A percentile compares a stretch with the other conserved stretches of the same genome.
Conservation (phyloP, 768 basidiomycete species). For the Flagelloscypha sp. region DNA sequence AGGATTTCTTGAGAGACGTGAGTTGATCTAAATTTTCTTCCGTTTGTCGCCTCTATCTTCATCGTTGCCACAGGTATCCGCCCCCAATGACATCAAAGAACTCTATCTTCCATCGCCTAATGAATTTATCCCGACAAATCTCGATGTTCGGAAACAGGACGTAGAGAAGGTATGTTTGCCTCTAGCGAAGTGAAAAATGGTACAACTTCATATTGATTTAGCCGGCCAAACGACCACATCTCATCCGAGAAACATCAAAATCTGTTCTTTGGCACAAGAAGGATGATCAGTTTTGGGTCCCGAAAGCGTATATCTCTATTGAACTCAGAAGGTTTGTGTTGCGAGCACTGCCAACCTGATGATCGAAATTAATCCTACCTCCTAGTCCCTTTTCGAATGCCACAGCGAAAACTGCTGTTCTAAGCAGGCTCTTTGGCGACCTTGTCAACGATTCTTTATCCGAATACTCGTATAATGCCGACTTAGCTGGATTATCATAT, state of each 20-base stretch:
- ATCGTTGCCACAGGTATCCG: slow-evolving; percentile 42
- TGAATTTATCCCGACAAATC: slow-evolving; percentile 80
- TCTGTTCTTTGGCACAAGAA: slow-evolving; percentile 93
- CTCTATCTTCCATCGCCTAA: slow-evolving; percentile 80
- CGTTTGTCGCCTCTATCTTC: slow-evolving; percentile 1
- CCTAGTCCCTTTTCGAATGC: slow-evolving; percentile 48
- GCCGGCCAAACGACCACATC: slow-evolving; percentile 67
- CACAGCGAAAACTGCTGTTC: slow-evolving; percentile 61
- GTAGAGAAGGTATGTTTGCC: slow-evolving; percentile 44
- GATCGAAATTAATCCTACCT: slow-evolving; percentile 3
- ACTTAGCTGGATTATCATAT: slow-evolving; percentile 82
- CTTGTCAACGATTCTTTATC: slow-evolving; percentile 83
- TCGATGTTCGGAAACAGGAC: slow-evolving; percentile 74
- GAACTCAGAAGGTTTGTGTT: slow-evolving; percentile 60
- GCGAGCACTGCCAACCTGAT: background rate
- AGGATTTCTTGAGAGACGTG: slow-evolving; percentile 52
- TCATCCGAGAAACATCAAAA: slow-evolving; percentile 63
- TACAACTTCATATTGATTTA: slow-evolving; percentile 21
- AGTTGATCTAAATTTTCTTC: slow-evolving; percentile 4
- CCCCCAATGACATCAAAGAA: slow-evolving; percentile 54
- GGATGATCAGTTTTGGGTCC: slow-evolving; percentile 94
- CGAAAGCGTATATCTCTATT: slow-evolving; percentile 73
- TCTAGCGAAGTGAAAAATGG: slow-evolving; percentile 2
- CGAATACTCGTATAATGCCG: slow-evolving; percentile 89
- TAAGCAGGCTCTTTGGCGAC: slow-evolving; percentile 74